Evolutionary conservation across 2,329 filamentous ascomycete genomes (phyloP).

Genomic region (Colletotrichum sublineola): DNA sequence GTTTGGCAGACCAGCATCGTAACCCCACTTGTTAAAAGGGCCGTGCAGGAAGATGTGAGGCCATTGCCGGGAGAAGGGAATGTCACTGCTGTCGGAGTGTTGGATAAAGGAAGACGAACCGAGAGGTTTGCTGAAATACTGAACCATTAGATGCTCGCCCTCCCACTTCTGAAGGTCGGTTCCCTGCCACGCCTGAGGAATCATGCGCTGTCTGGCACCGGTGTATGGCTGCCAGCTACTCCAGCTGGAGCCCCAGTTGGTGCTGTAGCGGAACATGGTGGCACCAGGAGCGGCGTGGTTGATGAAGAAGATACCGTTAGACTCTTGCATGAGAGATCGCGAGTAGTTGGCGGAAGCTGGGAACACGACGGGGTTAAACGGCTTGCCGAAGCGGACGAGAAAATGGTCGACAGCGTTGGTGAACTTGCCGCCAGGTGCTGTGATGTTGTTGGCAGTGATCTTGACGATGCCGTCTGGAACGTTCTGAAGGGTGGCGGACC

Average conservation of each 20-base stretch:
- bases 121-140: constrained; percentile 72
- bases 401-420: constrained; percentile 72
- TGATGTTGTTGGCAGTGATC: constrained; percentile 68
- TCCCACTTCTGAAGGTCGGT: constrained; percentile 69
- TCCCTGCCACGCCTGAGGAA: constrained; percentile 68
- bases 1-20: constrained; percentile 63
- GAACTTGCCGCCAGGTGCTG: constrained; percentile 54
- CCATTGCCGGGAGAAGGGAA: constrained; percentile 60
- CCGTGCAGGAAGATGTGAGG: constrained; percentile 75
- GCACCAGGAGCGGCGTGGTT: constrained; percentile 73
- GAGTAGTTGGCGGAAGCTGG: constrained; percentile 66
- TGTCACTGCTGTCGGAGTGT: constrained; percentile 63
- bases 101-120: constrained; percentile 72
- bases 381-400: constrained; percentile 67
- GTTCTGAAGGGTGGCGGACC: constrained; percentile 64
- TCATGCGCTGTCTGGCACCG: constrained; percentile 63
- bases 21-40: constrained; percentile 74
- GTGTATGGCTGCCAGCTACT: constrained; percentile 69
- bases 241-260: constrained; percentile 71
- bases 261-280: constrained; percentile 72
- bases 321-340: constrained; percentile 59
- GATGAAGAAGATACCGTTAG: constrained; percentile 58
- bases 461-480: constrained; percentile 73
- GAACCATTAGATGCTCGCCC: constrained; percentile 72
- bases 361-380: constrained; percentile 71